Base-by-base conservation (phyloP, 352 stramenopile genomes). In the Pythium pyrilobum region DNA sequence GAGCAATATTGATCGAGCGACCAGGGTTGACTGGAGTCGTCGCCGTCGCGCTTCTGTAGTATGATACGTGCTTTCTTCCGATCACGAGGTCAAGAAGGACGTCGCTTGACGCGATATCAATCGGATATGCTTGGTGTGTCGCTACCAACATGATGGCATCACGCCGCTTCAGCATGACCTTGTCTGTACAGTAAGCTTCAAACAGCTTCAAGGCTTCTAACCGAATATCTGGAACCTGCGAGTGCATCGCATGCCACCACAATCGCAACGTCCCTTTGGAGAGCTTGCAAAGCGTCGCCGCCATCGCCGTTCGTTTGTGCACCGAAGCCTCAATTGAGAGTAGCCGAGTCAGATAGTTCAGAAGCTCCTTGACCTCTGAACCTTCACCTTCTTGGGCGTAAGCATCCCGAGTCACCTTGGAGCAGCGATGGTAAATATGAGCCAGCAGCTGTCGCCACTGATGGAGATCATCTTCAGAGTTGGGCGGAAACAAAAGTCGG, bases 401-500 rank as follows among this genome's bases (percentile, higher is more conserved):
- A 2, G 50, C 18, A 1, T 55, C 51, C 18, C 25, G 27, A 15
- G 39, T 40, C 0, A 69, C 25, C 37, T 61, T 78, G 21, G 40
- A 57, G 69, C 57, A 77, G 42, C 70, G 64, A 29, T 65, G 66
- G 52, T 85, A 76, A n/a, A 92, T 61, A 54, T 84, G 76, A 1
- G 72, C 62, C n/a, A 92, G 47, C 5, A 95, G 51, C 32, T 91
- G 76, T 33, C 67, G 59, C 78, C 81, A 92, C 53, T 87, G 65
- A 43, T 21, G 59, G 45, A 47, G 40, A 55, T 62, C 62, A 4
- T 69, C 31, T 12, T 77, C 70, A 11, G 64, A 34, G 2, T 68
- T 51, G 15, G 40, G 41, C 15, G 77, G 73, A 32, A 89, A 87
- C 2, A 92, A 57, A 13, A 92, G 52, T 5, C 66, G 51, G 48